phyloP scores from a whole-genome alignment of 768 basidiomycete genomes.

The Pleurotus salmoneostramineus region DNA sequence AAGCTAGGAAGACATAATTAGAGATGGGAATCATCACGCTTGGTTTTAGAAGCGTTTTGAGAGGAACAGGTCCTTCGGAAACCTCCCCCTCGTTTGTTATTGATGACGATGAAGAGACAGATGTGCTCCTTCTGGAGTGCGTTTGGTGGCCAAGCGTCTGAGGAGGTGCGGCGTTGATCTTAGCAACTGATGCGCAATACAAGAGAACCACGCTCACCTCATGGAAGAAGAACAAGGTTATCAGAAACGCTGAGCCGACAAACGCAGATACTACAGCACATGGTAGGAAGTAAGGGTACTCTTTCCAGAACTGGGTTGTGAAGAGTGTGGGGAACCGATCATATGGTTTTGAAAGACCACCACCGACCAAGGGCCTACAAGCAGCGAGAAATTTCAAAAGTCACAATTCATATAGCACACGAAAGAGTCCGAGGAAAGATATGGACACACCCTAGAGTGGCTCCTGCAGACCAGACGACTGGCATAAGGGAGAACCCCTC shows the following conservation, averaged over 20 bases:
- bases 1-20: conserved; percentile 37
- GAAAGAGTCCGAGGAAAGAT: conserved; percentile 12
- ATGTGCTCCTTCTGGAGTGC: not conserved
- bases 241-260: conserved; percentile 27
- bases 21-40: conserved; percentile 38
- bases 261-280: conserved; percentile 41
- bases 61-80: conserved; percentile 15
- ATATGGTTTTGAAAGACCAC: conserved; percentile 58
- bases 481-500: conserved; percentile 30
- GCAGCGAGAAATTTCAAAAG: not conserved
- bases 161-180: not conserved
- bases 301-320: conserved; percentile 48
- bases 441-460: conserved; percentile 35
- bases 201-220: conserved; percentile 30
- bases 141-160: not conserved
- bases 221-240: conserved; percentile 34
- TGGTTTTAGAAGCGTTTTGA: conserved; percentile 23
- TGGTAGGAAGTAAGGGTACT: conserved; percentile 76
- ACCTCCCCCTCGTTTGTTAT: conserved; percentile 7
- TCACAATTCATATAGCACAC: conserved; percentile 1
- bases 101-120: not conserved
- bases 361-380: conserved; percentile 62
- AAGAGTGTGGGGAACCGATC: conserved; percentile 66
- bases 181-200: not conserved
- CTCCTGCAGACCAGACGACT: conserved; percentile 40